Base-by-base conservation (phyloP, 2,329 filamentous ascomycete species). In the Clathrospora elynae region DNA sequence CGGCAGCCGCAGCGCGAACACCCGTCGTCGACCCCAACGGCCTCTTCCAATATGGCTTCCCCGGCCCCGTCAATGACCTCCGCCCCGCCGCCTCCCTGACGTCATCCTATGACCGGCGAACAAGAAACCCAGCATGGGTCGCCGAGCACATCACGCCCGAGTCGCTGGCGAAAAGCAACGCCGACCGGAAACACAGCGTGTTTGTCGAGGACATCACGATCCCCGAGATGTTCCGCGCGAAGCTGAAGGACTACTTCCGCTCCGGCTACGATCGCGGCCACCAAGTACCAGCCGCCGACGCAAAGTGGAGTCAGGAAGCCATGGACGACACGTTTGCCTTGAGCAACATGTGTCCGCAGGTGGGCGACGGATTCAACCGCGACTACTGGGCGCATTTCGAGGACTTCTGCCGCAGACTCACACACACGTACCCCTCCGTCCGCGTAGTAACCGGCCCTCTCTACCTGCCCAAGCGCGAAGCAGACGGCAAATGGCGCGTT, bases 361-460 rank as follows among this genome's bases (percentile, higher is more conserved):
- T 99, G 19, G 93, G 93, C 56, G 90, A 96, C 67, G 93, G 93
- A 46, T 99, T 99, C 79, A 99, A 99, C 75, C 82, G 93, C 36
- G 93, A 99, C 75, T 99, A 99, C 81, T 99, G 93, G 93, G 88
- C 93, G 24, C 93, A 99, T 71, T 91, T 99, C 57, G 93, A 99
- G 75, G 92, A 96, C 66, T 99, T 97, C 66, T 96, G 92, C 74
- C 83, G 93, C 7, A 78, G 90, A 12, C 77, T 99, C 54, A 92
- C 91, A 1, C 74, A 77, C 32, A 80, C 77, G 39, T 99, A 96
- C 67, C 91, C 92, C 1, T 87, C 82, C 28, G 92, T 99, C 17
- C 81, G 93, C 50, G 86, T 97, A 57, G 89, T 96, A 42, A 99
- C 93, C 1, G 93, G 93, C 0, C 93, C 93, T 2, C 74, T 99